Conservation (phyloP, 306 rosid species). For the Oemleria cerasiformis region DNA sequence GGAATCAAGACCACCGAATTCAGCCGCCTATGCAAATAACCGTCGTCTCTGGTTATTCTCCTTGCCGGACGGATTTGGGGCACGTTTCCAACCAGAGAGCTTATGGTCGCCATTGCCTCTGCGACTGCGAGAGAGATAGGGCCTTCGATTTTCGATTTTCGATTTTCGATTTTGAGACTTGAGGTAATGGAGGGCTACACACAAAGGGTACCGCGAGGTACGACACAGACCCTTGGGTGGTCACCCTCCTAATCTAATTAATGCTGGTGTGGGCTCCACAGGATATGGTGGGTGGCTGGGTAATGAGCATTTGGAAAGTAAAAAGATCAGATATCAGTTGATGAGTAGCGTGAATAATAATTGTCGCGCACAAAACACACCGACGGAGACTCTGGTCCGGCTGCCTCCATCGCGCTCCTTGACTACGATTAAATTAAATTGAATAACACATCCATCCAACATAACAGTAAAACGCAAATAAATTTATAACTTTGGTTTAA, state of each 20-base stretch:
- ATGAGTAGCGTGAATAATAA: not conserved
- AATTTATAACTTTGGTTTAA: too few species aligned
- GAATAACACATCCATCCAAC: too few species aligned
- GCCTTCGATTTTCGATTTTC: not conserved
- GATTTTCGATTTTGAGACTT: not conserved
- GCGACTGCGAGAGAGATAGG: not conserved
- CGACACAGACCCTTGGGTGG: not conserved
- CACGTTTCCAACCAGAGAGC: conserved; percentile 21
- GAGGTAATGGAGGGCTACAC: not conserved
- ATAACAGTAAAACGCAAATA: too few species aligned
- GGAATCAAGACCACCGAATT: conserved; percentile 27
- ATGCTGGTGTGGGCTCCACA: not conserved
- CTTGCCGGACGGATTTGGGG: conserved; percentile 19
- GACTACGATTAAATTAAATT: too few species aligned
- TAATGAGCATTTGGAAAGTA: too few species aligned
- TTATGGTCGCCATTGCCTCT: conserved; percentile 30
- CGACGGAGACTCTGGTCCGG: not conserved
- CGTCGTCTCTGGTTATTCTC: conserved; percentile 19
- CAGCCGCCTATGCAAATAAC: conserved; percentile 9
- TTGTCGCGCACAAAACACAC: too few species aligned
- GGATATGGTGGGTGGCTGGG: too few species aligned
- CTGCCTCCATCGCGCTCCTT: not conserved
- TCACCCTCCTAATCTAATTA: not conserved
- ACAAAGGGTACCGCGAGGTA: not conserved
- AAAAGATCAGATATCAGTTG: too few species aligned